A percentile compares a stretch with the other conserved stretches of the same genome.
Conservation (phyloP, 2,329 filamentous ascomycete species). For the Ophiocordyceps polyrhachis-furcata region DNA sequence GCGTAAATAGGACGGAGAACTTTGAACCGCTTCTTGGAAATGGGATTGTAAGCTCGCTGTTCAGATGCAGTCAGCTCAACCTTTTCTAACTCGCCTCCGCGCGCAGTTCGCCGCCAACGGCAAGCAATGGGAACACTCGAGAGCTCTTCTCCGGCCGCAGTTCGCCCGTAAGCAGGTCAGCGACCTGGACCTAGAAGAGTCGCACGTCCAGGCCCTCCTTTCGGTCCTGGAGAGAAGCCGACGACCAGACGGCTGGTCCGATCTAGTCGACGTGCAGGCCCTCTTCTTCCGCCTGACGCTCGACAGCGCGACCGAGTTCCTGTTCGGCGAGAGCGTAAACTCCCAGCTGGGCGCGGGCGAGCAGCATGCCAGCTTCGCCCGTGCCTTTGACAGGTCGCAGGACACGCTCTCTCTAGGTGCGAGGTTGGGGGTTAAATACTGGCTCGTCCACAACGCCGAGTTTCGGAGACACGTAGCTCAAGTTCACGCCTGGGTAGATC, state of each 20-base stretch:
- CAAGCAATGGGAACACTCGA: constrained; percentile 17
- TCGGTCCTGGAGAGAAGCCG: constrained; percentile 6
- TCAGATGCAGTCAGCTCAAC: no score
- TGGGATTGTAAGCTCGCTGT: constrained; percentile 13
- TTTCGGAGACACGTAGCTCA: constrained; percentile 44
- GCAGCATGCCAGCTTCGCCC: constrained; percentile 12
- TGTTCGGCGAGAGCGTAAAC: constrained; percentile 38
- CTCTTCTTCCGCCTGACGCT: constrained; percentile 30
- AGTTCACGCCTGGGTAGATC: constrained; percentile 51
- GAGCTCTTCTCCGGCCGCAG: constrained; percentile 20
- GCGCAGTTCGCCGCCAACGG: constrained; percentile 15
- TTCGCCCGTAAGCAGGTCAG: constrained; percentile 23
- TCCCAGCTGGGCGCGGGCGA: constrained; percentile 17
- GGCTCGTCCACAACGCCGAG: constrained; percentile 28
- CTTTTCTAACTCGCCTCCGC: neutral
- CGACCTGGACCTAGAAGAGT: constrained; percentile 22
- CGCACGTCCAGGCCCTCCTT: constrained; percentile 15
- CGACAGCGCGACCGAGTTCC: constrained; percentile 32
- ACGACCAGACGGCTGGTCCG: constrained; percentile 16
- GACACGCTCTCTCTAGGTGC: constrained; percentile 34
- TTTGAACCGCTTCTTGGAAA: constrained; percentile 23
- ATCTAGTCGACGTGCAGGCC: constrained; percentile 22
- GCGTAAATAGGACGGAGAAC: constrained; percentile 8
- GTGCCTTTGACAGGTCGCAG: constrained; percentile 16
- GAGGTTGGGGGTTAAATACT: constrained; percentile 22